phyloP scores from a whole-genome alignment of 345 rosid genomes.

The Eucalyptus erythrocorys region DNA sequence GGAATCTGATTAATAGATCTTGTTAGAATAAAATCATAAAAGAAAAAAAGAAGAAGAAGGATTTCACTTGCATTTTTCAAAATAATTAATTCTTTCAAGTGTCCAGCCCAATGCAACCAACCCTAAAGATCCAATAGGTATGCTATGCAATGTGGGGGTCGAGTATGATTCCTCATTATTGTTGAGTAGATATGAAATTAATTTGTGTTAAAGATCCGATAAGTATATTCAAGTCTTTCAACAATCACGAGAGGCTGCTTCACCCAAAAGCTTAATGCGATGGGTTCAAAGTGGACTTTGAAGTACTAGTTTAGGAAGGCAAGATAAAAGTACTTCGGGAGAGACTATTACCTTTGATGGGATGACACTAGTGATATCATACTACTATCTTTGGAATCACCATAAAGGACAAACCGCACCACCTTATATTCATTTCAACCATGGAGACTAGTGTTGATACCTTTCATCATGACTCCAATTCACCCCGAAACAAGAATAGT shows the following conservation, averaged over 20 bases:
- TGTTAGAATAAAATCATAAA: neutral
- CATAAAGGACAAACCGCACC: neutral
- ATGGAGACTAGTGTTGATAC: neutral
- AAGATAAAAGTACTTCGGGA: neutral
- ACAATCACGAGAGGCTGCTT: neutral
- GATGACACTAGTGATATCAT: neutral
- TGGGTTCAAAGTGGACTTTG: neutral
- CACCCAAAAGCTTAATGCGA: neutral
- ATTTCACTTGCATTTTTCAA: neutral
- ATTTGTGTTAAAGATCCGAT: too few relatives aligned
- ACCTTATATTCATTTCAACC: neutral
- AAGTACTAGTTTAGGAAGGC: neutral
- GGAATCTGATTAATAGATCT: neutral
- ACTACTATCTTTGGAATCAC: neutral
- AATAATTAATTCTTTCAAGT: neutral
- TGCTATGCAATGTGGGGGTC: neutral
- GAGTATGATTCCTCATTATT: neutral
- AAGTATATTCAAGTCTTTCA: neutral
- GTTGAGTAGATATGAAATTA: neutral
- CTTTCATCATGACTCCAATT: neutral
- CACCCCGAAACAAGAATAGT: neutral
- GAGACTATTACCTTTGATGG: neutral
- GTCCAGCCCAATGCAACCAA: neutral
- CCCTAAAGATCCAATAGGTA: neutral
- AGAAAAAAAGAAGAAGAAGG: too few relatives aligned